Percentiles rank a stretch among this genome's conserved stretches.
phyloP scores from a whole-genome alignment of 179 eudicot genomes.

The Corrigiola litoralis region DNA sequence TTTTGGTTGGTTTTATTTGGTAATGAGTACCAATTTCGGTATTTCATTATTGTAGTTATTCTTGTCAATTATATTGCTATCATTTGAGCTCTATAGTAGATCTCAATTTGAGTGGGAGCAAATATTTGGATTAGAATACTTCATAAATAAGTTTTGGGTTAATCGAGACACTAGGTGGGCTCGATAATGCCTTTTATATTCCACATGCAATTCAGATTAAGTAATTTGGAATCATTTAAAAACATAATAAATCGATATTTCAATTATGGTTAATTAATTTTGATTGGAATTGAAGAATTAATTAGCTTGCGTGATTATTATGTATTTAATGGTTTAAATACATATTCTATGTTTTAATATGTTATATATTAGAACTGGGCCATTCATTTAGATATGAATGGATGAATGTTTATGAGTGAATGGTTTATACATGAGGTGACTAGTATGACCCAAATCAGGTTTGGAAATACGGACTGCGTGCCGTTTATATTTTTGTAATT shows the following conservation, averaged over 20 bases:
- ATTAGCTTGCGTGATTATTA: background rate
- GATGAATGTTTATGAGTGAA: background rate
- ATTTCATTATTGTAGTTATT: too few relatives aligned
- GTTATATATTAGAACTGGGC: background rate
- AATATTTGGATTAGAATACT: background rate
- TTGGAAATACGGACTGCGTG: background rate
- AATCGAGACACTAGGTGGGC: background rate
- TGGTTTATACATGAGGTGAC: background rate
- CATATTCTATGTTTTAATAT: background rate
- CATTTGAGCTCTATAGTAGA: too few relatives aligned
- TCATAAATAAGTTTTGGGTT: too few relatives aligned
- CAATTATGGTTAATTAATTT: background rate
- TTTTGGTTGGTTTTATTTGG: too few relatives aligned
- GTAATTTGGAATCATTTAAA: background rate
- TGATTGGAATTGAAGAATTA: background rate
- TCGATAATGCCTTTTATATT: background rate
- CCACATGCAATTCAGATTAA: background rate
- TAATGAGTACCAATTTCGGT: too few relatives aligned
- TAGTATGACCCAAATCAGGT: background rate
- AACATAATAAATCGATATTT: background rate
- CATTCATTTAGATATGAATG: background rate
- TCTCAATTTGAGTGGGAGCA: background rate
- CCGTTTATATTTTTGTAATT: background rate
- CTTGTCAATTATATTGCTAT: too few relatives aligned
- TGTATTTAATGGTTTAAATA: background rate